Percentiles rank a stretch among this genome's conserved stretches.
Conservation (phyloP, 2,329 filamentous ascomycete genomes). For the Aureobasidium uvarum region DNA sequence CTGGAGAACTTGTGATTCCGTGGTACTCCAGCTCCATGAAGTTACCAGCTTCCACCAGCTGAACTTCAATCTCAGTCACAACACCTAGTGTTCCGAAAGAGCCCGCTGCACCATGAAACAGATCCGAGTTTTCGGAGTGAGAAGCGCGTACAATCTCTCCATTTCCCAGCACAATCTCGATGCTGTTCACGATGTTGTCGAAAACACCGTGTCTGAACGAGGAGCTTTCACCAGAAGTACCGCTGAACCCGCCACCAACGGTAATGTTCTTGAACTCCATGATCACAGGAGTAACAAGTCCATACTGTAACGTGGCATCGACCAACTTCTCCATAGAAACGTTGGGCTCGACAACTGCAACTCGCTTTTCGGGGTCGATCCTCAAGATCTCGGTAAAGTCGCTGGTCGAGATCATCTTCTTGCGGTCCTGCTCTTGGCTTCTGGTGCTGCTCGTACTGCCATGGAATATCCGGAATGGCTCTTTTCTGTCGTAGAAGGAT, state of each 20-base stretch:
- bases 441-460: slow-evolving; percentile 56
- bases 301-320: slow-evolving; percentile 54
- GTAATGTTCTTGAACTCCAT: slow-evolving; percentile 73
- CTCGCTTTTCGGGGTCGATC: slow-evolving; percentile 45
- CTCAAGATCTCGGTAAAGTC: slow-evolving; percentile 49
- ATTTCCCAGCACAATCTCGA: slow-evolving; percentile 63
- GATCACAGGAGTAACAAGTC: slow-evolving; percentile 62
- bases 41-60: slow-evolving; percentile 53
- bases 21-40: slow-evolving; percentile 64
- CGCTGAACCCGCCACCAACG: slow-evolving; percentile 63
- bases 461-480: slow-evolving; percentile 57
- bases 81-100: slow-evolving; percentile 62
- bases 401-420: slow-evolving; percentile 51
- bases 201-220: slow-evolving; percentile 67
- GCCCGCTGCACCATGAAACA: slow-evolving; percentile 60
- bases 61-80: slow-evolving; percentile 60
- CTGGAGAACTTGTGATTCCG: slow-evolving; percentile 51
- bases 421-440: slow-evolving; percentile 42
- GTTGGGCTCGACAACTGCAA: slow-evolving; percentile 63
- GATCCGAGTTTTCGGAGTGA: slow-evolving; percentile 49
- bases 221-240: slow-evolving; percentile 65
- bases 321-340: slow-evolving; percentile 66
- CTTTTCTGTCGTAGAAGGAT: slow-evolving; percentile 48
- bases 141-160: slow-evolving; percentile 56
- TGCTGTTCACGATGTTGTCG: slow-evolving; percentile 59